Conservation (phyloP, 208 protist genomes). For the Borovskyia barvae region DNA sequence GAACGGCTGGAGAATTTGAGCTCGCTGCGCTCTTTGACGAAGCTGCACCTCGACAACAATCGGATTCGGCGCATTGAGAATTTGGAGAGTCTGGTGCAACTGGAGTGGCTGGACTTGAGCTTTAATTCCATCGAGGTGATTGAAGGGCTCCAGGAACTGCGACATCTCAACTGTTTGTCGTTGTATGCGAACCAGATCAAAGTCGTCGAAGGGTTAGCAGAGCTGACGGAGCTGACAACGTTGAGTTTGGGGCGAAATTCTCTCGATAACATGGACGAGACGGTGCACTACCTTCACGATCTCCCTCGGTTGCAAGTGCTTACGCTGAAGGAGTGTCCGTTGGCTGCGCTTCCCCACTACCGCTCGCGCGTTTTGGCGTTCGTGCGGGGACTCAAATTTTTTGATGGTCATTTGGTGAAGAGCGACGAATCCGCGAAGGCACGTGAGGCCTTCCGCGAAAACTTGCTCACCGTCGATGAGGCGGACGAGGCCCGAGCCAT, state of each 20-base stretch:
- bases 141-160: conserved; percentile 78
- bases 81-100: conserved; percentile 76
- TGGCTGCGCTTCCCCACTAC: conserved; percentile 62
- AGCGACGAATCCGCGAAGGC: conserved; percentile 46
- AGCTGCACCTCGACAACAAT: conserved; percentile 96
- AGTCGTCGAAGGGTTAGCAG: conserved; percentile 62
- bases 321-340: conserved; percentile 75
- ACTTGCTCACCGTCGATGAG: conserved; percentile 77
- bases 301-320: conserved; percentile 71
- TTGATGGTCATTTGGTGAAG: conserved; percentile 58
- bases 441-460: conserved; percentile 78
- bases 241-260: conserved; percentile 93
- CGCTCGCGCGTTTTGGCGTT: conserved; percentile 69
- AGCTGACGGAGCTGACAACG: conserved; percentile 70
- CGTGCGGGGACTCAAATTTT: conserved; percentile 63
- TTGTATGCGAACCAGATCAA: conserved; percentile 89
- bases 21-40: conserved; percentile 81
- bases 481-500: conserved; percentile 55
- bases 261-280: conserved; percentile 87
- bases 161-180: conserved; percentile 86
- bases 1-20: conserved; percentile 90
- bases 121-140: conserved; percentile 94
- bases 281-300: conserved; percentile 78
- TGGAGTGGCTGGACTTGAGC: conserved; percentile 90
- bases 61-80: conserved; percentile 92